Evolutionary conservation across 441 rosid species (phyloP), one percentile per base, ranked within the genome.

Genomic region (Macaranga tanarius): DNA sequence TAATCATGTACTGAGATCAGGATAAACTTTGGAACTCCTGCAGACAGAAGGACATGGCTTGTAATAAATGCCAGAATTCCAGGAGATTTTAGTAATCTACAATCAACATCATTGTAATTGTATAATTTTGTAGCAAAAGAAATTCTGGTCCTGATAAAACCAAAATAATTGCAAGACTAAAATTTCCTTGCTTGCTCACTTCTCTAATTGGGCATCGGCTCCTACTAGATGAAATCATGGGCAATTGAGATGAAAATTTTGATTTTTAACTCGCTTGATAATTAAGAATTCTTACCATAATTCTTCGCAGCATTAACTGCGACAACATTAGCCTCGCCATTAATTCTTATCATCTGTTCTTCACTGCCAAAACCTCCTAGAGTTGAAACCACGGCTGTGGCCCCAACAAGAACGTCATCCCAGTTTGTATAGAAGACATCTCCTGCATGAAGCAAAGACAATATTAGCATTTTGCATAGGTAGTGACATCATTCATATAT

Each of bases 401-500:
- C 97, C 70, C 99, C 97, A 16, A 75, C 77, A 76, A 92, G 92
- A 26, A 94, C 92, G 75, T 88, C 99, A 86, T 94, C 97, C 97
- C 97, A 94, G 68, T 90, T 89, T 63, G 83, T 80, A 61, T 94
- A 94, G 84, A 94, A 94, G 71, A 94, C 95, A 81, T 92, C 99
- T 64, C 97, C 99, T 92, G 75, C 76, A 77, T 15, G 45, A 70
- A 22, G 75, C 17, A 52, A 47, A 61, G 31, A 57, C 26, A 76
- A 79, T n/a, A 34, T 52, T 47, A 76, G 66, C 44, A 55, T 52
- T 67, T 62, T 31, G 42, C 72, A 70, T 19, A 55, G 15, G 42
- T 17, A 52, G 1, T 45, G 52, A 45, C 48, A n/a, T 57, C 3
- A 58, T 65, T 25, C 57, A 48, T 22, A 34, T 34, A n/a, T 34